Conservation (phyloP, 2,329 filamentous ascomycete genomes). For the Teratosphaeria pseudoeucalypti region DNA sequence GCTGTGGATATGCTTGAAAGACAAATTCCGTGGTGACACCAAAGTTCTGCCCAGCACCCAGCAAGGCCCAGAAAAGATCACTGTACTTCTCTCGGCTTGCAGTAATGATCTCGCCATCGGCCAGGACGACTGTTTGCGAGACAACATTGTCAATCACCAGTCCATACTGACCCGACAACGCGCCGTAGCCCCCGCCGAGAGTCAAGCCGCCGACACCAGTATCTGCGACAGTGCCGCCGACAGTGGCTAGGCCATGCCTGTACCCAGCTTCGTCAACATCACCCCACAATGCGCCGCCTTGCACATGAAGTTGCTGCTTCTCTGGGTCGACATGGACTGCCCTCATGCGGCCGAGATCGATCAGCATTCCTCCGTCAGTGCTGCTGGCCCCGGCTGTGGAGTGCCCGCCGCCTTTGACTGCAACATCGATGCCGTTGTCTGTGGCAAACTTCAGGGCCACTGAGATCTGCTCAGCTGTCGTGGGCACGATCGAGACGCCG, state of each 20-base stretch:
- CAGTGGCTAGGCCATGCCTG: slow-evolving; percentile 44
- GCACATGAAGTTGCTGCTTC: slow-evolving; percentile 19
- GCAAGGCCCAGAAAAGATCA: slow-evolving; percentile 41
- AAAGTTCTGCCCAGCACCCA: slow-evolving; percentile 38
- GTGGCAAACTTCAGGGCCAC: slow-evolving; percentile 36
- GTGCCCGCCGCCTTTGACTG: slow-evolving; percentile 47
- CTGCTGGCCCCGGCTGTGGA: slow-evolving; percentile 43
- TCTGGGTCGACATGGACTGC: slow-evolving; percentile 39
- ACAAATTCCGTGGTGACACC: slow-evolving; percentile 37
- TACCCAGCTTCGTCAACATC: slow-evolving; percentile 38
- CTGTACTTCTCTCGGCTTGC: slow-evolving; percentile 34
- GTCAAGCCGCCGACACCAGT: slow-evolving; percentile 52
- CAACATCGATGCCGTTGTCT: slow-evolving; percentile 38
- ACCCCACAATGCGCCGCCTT: slow-evolving; percentile 17
- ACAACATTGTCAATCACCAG: slow-evolving; percentile 43
- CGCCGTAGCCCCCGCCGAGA: slow-evolving; percentile 26
- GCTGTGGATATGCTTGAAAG: slow-evolving; percentile 25
- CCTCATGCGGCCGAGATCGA: slow-evolving; percentile 45
- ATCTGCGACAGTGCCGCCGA: slow-evolving; percentile 53
- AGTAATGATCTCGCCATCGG: slow-evolving; percentile 28
- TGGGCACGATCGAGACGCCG: slow-evolving; percentile 37
- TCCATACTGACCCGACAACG: slow-evolving; percentile 45
- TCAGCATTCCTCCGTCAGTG: slow-evolving; percentile 43
- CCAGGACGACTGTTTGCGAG: slow-evolving; percentile 30
- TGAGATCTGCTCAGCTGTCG: slow-evolving; percentile 31